Conservation (phyloP, 352 stramenopile species). For the Pythium diclinum region DNA sequence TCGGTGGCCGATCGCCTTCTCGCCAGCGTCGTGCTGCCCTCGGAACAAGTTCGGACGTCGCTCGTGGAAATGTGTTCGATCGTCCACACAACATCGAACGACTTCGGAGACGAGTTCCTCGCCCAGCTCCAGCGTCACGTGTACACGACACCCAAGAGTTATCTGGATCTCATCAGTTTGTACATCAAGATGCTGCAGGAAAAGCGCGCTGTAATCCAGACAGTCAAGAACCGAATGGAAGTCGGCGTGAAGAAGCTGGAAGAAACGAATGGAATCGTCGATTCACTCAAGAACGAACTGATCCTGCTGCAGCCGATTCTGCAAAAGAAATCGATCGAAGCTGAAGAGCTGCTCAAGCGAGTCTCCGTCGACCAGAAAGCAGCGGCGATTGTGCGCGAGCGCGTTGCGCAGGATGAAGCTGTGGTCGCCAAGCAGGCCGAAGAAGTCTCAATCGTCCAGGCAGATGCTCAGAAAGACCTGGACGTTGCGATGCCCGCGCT, state of each 20-base stretch:
- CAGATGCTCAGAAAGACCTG: conserved; percentile 91
- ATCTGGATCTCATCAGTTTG: conserved; percentile 94
- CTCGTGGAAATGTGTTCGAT: conserved; percentile 92
- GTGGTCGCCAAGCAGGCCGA: conserved; percentile 89
- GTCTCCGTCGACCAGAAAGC: conserved; percentile 93
- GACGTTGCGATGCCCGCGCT: conserved; percentile 92
- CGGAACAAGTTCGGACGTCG: conserved; percentile 60
- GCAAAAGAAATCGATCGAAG: conserved; percentile 87
- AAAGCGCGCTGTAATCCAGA: conserved; percentile 78
- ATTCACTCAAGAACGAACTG: conserved; percentile 90
- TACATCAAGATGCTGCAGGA: conserved; percentile 92
- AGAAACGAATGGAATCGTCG: conserved; percentile 93
- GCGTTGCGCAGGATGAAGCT: conserved; percentile 90
- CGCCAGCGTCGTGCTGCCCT: conserved; percentile 70
- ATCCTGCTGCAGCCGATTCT: conserved; percentile 91
- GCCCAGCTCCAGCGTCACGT: conserved; percentile 88
- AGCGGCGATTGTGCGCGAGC: conserved; percentile 81
- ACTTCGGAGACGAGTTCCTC: conserved; percentile 87
- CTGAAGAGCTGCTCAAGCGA: conserved; percentile 89
- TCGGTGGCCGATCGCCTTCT: conserved; percentile 90
- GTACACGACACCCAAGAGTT: conserved; percentile 97
- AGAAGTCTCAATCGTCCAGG: conserved; percentile 89
- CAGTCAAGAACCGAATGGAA: conserved; percentile 87
- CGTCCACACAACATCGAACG: conserved; percentile 91
- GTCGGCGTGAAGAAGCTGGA: conserved; percentile 92